A percentile compares a stretch with the other conserved stretches of the same genome.
Conservation (phyloP, 441 rosid genomes). For the Arabidopsis lyrata region DNA sequence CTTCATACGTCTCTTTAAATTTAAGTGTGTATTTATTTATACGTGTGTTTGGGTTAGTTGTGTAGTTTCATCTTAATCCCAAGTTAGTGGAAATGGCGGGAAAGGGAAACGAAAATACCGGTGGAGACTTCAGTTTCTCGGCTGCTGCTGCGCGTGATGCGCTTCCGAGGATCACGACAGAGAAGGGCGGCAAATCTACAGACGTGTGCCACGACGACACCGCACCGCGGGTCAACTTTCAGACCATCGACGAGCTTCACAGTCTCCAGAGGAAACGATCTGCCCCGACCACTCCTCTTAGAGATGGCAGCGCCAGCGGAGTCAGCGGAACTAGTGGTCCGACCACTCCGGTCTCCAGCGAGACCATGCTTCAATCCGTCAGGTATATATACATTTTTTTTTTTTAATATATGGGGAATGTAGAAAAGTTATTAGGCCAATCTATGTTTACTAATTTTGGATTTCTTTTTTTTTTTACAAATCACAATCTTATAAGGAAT, state of each 20-base stretch:
- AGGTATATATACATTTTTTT: constrained; percentile 48
- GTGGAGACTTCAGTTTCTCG: constrained; percentile 45
- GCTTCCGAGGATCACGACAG: constrained; percentile 66
- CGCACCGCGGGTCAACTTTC: constrained; percentile 58
- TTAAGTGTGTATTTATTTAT: not conserved
- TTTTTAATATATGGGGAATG: not conserved
- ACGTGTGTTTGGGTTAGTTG: not conserved
- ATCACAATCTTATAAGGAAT: not conserved
- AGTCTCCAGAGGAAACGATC: constrained; percentile 76
- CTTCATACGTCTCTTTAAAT: not conserved
- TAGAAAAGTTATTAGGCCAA: not conserved
- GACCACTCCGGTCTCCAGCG: constrained; percentile 56
- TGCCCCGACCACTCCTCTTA: constrained; percentile 70
- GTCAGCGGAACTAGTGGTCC: constrained; percentile 35
- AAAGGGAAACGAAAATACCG: constrained; percentile 19
- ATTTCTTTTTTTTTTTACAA: too few relatives aligned
- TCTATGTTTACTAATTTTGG: not conserved
- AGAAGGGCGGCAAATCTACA: constrained; percentile 31
- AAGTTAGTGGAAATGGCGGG: constrained; percentile 35
- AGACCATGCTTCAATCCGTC: constrained; percentile 82
- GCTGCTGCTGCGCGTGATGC: constrained; percentile 48
- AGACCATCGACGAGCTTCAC: constrained; percentile 83
- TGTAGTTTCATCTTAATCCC: constrained; percentile 11
- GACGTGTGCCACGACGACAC: constrained; percentile 75
- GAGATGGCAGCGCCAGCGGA: constrained; percentile 30